phyloP scores from a whole-genome alignment of 805 yeast species.

The Yamadazyma phyllophila region DNA sequence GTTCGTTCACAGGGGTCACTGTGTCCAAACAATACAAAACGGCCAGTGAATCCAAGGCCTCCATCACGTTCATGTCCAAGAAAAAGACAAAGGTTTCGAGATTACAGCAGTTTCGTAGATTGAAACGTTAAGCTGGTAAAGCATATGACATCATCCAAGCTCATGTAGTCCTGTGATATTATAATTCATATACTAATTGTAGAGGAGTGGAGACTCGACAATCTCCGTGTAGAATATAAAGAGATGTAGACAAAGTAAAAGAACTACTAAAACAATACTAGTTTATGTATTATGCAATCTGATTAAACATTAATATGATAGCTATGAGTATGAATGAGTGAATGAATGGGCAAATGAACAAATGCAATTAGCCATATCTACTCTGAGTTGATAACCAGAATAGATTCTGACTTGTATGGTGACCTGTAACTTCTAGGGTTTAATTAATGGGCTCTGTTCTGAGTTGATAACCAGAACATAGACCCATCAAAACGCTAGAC shows the following conservation, averaged over 20 bases:
- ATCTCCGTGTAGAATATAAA: too few relatives aligned
- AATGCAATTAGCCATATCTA: too few relatives aligned
- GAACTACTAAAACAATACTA: too few relatives aligned
- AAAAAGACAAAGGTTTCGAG: constrained; percentile 16
- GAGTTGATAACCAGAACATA: constrained; percentile 1
- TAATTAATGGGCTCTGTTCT: neutral
- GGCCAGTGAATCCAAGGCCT: constrained; percentile 55
- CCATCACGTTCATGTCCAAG: constrained; percentile 54
- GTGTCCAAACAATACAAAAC: constrained; percentile 52
- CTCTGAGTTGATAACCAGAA: constrained; percentile 4
- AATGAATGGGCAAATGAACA: too few relatives aligned
- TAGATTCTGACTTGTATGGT: neutral
- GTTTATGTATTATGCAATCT: constrained; percentile 1
- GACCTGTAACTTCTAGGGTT: neutral
- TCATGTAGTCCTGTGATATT: too few relatives aligned
- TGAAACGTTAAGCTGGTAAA: constrained; percentile 3
- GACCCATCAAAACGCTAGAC: constrained; percentile 7
- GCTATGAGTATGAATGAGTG: neutral
- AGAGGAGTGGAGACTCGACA: too few relatives aligned
- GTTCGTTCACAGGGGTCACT: constrained; percentile 50
- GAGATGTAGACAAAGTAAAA: too few relatives aligned
- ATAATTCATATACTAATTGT: too few relatives aligned
- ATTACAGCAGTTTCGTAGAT: constrained; percentile 3
- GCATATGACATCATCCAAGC: too few relatives aligned
- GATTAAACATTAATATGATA: neutral